Base-by-base conservation (phyloP, 2,329 filamentous ascomycete genomes). In the Aspergillus piperis region DNA sequence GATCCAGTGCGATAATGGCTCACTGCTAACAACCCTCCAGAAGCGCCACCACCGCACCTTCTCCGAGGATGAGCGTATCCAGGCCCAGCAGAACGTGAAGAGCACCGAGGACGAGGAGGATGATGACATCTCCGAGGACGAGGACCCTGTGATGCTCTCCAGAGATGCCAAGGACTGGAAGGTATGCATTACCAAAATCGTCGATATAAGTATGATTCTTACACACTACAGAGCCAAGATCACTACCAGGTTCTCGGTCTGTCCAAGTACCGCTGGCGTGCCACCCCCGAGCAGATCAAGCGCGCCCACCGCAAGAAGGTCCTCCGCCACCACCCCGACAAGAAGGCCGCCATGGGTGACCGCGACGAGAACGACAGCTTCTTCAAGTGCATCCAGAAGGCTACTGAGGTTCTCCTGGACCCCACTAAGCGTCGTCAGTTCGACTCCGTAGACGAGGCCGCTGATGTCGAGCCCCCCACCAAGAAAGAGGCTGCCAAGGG, bases 371-470 rank as follows among this genome's bases (percentile, higher is more conserved):
- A 97, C 79, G 95, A 99, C 79, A 91, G 90, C 78, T 99, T 99
- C 85, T 99, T 99, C 90, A 99, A 99, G 86, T 99, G 96, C 80
- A 99, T 99, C 78, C 96, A 99, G 78, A 97, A 97, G 80, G 95
- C 95, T 60, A 94, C 90, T 71, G 95, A 99, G 73, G 86, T 98
- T 55, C 90, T 99, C 17, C 86, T 92, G 58, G 95, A 99, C 82
- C 95, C 95, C 54, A 84, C 88, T 77, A 96, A 92, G 82, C 91
- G 95, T 64, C 89, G 93, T 61, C 95, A 99, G 81, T 99, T 90
- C 81, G 95, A 99, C 80, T 96, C 92, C 2, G 93, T 98, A 63
- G 95, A 99, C 73, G 93, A 97, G 80, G 88, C 87, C 69, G 95
- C 95, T 64, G 91, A 99, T 60, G 89, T 96, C 61, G 91, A 96